phyloP scores from a whole-genome alignment of 257 asterid genomes.

The Solanum chiquidenum region DNA sequence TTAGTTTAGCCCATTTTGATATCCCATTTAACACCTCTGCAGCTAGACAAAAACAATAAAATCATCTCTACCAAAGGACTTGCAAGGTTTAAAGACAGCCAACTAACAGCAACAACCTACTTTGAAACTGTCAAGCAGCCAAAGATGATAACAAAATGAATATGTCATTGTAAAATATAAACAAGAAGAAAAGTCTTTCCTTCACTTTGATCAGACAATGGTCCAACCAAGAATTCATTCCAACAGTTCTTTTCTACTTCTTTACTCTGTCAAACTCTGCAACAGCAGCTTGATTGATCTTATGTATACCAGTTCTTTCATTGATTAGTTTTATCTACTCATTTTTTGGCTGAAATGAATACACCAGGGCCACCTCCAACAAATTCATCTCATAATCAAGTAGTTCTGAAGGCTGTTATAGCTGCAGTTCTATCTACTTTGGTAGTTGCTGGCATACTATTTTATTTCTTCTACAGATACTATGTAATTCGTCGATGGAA shows the following conservation, averaged over 20 bases:
- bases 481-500: slow-evolving; percentile 12
- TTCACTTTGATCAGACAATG: neutral
- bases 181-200: neutral
- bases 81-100: neutral
- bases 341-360: neutral
- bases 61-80: neutral
- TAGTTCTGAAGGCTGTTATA: slow-evolving; percentile 26
- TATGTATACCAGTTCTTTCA: neutral
- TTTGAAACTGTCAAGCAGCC: slow-evolving; percentile 8
- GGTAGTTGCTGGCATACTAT: slow-evolving; percentile 21
- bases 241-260: neutral
- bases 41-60: neutral
- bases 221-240: neutral
- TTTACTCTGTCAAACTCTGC: neutral
- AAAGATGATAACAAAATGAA: neutral
- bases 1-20: neutral
- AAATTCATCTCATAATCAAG: slow-evolving; percentile 20
- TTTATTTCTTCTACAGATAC: slow-evolving; percentile 28
- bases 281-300: neutral
- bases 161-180: neutral
- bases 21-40: neutral
- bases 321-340: neutral
- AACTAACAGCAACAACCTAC: slow-evolving; percentile 6
- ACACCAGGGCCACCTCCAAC: neutral
- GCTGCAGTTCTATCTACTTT: slow-evolving; percentile 36